These are phyloP conservation scores for Herpetospermum pedunculosum DNA, from an alignment of 306 rosid species.

Conservation along the genomic window DNA sequence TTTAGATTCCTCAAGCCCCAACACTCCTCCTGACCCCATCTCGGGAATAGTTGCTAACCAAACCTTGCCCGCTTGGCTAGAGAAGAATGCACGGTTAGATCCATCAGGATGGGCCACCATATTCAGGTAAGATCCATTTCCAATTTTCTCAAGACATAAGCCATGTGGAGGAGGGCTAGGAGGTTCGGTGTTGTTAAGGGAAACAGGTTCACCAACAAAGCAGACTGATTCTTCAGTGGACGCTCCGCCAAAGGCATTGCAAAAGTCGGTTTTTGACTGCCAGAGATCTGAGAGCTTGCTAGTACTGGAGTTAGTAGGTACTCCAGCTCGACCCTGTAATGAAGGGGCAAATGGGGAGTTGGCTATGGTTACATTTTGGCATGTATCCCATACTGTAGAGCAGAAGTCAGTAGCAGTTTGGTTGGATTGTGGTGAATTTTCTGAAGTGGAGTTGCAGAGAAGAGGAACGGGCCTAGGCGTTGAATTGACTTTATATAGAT, in stretches of 20 bases:
- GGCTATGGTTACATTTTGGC: constrained; percentile 52
- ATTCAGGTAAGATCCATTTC: constrained; percentile 75
- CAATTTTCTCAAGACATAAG: constrained; percentile 88
- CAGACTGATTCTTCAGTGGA: constrained; percentile 54
- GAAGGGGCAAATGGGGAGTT: constrained; percentile 85
- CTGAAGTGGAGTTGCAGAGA: constrained; percentile 65
- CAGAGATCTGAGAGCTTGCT: constrained; percentile 53
- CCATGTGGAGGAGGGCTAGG: constrained; percentile 45
- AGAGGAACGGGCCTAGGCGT: constrained; percentile 56
- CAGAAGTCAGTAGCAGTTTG: constrained; percentile 41
- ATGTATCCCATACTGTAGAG: constrained; percentile 68
- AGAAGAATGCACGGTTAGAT: constrained; percentile 79
- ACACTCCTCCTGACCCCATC: constrained; percentile 47
- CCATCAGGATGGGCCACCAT: constrained; percentile 97
- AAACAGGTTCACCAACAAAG: constrained; percentile 63
- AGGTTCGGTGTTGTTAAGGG: constrained; percentile 30
- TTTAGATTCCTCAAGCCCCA: constrained; percentile 53
- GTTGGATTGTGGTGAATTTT: constrained; percentile 61
- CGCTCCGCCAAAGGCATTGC: constrained; percentile 68
- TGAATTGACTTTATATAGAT: constrained; percentile 46
- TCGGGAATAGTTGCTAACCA: constrained; percentile 76
- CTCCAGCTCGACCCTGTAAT: constrained; percentile 46
- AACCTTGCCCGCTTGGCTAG: constrained; percentile 61
- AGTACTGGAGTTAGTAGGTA: constrained; percentile 26
- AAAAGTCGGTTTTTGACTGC: constrained; percentile 73